Percentiles rank a stretch among this genome's conserved stretches.
These are phyloP conservation scores for Paracoccidioides lutzii DNA, from an alignment of 2,329 filamentous ascomycete genomes.

Conservation along the genomic window DNA sequence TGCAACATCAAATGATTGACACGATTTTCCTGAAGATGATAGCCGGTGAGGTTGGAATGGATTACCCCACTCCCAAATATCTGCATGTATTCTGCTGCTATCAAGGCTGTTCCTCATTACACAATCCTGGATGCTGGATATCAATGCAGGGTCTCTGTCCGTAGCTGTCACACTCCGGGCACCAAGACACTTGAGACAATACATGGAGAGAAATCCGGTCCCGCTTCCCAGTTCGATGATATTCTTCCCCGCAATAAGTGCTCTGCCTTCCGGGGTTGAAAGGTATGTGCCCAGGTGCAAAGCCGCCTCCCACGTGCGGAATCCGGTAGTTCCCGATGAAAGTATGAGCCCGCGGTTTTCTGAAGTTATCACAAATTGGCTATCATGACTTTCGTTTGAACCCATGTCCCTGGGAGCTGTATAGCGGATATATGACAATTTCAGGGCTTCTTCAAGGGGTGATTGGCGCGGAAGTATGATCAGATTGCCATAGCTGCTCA, in stretches of 20 bases:
- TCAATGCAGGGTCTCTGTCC: slow-evolving; percentile 43
- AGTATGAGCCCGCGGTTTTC: slow-evolving; percentile 43
- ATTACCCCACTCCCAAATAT: slow-evolving; percentile 33
- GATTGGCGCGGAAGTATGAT: slow-evolving; percentile 52
- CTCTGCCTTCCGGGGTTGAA: slow-evolving; percentile 31
- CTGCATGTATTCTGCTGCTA: slow-evolving; percentile 15
- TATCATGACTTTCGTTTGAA: not conserved
- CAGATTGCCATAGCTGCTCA: slow-evolving; percentile 53
- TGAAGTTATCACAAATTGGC: slow-evolving; percentile 29
- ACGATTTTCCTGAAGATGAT: not conserved
- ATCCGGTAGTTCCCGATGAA: slow-evolving; percentile 51
- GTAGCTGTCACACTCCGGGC: slow-evolving; percentile 45
- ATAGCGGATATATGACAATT: slow-evolving; percentile 66
- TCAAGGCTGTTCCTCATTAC: slow-evolving; percentile 22
- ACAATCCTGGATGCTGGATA: slow-evolving; percentile 28
- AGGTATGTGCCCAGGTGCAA: slow-evolving; percentile 52
- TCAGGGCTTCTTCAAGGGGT: slow-evolving; percentile 52
- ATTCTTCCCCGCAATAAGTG: slow-evolving; percentile 38
- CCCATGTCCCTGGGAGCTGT: slow-evolving; percentile 22
- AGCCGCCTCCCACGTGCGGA: slow-evolving; percentile 58
- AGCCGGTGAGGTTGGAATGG: slow-evolving; percentile 13
- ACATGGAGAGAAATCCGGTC: slow-evolving; percentile 52
- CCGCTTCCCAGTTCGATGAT: slow-evolving; percentile 55
- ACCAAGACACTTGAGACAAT: slow-evolving; percentile 47
- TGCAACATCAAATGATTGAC: slow-evolving; percentile 25